Percentiles rank a stretch among this genome's conserved stretches.
Conservation (phyloP, 2,329 filamentous ascomycete genomes). For the Colletotrichum sp. region DNA sequence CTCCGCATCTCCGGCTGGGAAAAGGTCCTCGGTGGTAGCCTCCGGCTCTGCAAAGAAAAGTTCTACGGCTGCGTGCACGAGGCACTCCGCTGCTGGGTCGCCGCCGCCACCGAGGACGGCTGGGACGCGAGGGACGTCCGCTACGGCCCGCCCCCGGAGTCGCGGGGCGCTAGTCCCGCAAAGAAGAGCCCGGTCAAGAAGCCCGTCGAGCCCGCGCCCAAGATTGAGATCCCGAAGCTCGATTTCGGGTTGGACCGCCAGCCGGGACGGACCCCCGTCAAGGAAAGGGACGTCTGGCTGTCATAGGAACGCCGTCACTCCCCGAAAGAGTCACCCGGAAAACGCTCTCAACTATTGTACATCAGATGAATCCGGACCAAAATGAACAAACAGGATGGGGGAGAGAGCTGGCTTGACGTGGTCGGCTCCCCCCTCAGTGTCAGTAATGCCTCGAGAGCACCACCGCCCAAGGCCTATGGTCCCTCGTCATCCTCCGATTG, state of each 20-base stretch:
- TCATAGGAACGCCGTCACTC: neutral
- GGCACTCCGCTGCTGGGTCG: slow-evolving; percentile 87
- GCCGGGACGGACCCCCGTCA: slow-evolving; percentile 24
- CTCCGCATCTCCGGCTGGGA: slow-evolving; percentile 88
- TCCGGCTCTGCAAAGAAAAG: slow-evolving; percentile 95
- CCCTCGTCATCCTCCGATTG: neutral
- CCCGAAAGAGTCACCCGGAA: neutral
- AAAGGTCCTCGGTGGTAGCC: slow-evolving; percentile 81
- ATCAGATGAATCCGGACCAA: neutral
- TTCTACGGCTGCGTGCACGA: slow-evolving; percentile 95
- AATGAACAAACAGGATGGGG: slow-evolving; percentile 4
- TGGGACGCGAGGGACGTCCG: slow-evolving; percentile 86
- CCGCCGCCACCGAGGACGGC: slow-evolving; percentile 82
- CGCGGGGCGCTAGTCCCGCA: slow-evolving; percentile 46
- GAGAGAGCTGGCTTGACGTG: neutral
- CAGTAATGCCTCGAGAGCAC: neutral
- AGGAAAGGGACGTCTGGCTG: slow-evolving; percentile 28
- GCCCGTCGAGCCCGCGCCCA: slow-evolving; percentile 59
- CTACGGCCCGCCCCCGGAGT: slow-evolving; percentile 64
- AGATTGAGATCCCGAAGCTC: slow-evolving; percentile 64
- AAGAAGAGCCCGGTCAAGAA: slow-evolving; percentile 47
- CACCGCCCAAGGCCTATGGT: neutral
- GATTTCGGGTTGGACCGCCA: slow-evolving; percentile 48
- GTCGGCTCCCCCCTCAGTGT: neutral
- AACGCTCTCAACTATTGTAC: neutral